A percentile compares a stretch with the other conserved stretches of the same genome.
These are phyloP conservation scores for Cymbopogon citratus DNA, from an alignment of 176 grass and related monocot genomes.

Conservation along the genomic window DNA sequence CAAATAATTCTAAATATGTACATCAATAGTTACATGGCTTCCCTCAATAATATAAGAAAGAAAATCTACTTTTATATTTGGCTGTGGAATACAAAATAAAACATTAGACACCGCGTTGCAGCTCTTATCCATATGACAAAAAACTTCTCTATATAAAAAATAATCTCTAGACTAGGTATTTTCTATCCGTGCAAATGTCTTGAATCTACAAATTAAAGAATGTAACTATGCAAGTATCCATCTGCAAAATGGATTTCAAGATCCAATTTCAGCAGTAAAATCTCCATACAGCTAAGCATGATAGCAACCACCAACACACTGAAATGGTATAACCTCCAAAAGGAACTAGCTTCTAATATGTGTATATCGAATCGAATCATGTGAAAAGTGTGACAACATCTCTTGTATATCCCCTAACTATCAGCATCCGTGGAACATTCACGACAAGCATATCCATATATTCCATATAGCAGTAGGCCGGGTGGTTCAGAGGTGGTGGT, in stretches of 20 bases:
- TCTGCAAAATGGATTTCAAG: neutral
- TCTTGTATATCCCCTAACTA: slow-evolving; percentile 86
- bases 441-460: slow-evolving; percentile 89
- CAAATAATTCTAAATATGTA: neutral
- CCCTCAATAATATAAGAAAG: neutral
- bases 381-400: slow-evolving; percentile 95
- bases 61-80: neutral
- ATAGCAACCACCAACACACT: neutral
- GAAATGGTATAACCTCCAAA: neutral
- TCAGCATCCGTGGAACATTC: slow-evolving; percentile 76
- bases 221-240: neutral
- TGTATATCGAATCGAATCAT: slow-evolving; percentile 20
- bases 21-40: neutral
- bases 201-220: neutral
- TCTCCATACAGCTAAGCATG: neutral
- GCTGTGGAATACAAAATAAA: neutral
- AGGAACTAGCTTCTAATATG: neutral
- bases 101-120: neutral
- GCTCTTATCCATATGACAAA: no score
- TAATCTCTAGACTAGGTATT: neutral
- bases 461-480: slow-evolving; percentile 90
- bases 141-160: neutral
- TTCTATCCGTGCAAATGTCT: neutral
- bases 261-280: neutral
- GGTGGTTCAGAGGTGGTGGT: slow-evolving; percentile 68